These are phyloP conservation scores for Pythium pyrilobum DNA, from an alignment of 352 stramenopile genomes.

Conservation along the genomic window DNA sequence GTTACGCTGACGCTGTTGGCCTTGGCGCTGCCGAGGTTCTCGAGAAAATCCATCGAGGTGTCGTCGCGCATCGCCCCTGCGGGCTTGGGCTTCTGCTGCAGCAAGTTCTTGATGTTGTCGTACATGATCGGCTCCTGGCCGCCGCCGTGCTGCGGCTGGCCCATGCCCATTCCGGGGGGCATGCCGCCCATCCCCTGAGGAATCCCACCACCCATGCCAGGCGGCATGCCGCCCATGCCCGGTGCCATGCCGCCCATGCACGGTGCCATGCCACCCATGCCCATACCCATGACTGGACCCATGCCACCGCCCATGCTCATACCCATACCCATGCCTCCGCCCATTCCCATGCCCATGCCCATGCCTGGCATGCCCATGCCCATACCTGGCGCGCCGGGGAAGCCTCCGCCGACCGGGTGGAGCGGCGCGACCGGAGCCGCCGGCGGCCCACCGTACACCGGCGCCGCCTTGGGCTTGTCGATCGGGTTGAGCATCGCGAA, in stretches of 20 bases:
- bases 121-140: conserved; percentile 52
- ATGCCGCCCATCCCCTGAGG: background rate
- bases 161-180: conserved; percentile 17
- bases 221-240: conserved; percentile 10
- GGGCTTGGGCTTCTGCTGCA: conserved; percentile 62
- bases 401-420: conserved; percentile 8
- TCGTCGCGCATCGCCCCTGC: conserved; percentile 29
- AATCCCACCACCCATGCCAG: conserved; percentile 11
- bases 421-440: conserved; percentile 27
- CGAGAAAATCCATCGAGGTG: conserved; percentile 60
- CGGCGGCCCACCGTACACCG: conserved; percentile 28
- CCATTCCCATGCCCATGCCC: conserved; percentile 10
- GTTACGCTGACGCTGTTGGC: conserved; percentile 27
- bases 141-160: conserved; percentile 1
- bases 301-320: conserved; percentile 11
- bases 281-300: conserved; percentile 5
- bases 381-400: conserved; percentile 11
- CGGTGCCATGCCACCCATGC: conserved; percentile 6
- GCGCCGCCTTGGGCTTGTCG: conserved; percentile 54
- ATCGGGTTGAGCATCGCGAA: conserved; percentile 77
- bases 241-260: conserved; percentile 10
- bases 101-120: conserved; percentile 80
- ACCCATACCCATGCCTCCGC: conserved; percentile 7
- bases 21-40: conserved; percentile 41
- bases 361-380: conserved; percentile 7